A percentile compares a stretch with the other conserved stretches of the same genome.
Evolutionary conservation across 1,284 basidiomycete species (phyloP).

Genomic region (Sphaerobolus stellatus): DNA sequence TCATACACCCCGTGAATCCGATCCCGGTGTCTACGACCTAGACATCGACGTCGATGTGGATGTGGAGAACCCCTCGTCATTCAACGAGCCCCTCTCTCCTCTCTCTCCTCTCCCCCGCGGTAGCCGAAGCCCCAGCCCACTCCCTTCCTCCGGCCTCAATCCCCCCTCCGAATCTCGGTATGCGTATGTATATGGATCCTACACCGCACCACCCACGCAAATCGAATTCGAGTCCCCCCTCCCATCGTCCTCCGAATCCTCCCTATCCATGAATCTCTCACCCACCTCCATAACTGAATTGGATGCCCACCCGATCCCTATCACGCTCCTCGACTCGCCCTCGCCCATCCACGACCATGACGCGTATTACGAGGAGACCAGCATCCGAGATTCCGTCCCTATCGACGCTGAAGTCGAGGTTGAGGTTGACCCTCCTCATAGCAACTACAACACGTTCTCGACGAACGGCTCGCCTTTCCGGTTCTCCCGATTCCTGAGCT

Average conservation of each 20-base stretch:
- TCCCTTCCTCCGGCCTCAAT: neutral
- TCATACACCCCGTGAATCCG: neutral
- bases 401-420: neutral
- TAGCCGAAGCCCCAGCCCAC: neutral
- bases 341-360: too few species aligned
- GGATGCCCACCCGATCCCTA: too few species aligned
- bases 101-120: neutral
- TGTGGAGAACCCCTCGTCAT: neutral
- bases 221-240: neutral
- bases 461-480: neutral
- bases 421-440: neutral
- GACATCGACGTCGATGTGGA: neutral
- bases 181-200: neutral
- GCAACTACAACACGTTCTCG: neutral
- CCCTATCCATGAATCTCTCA: neutral
- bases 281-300: neutral
- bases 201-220: neutral
- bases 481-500: neutral
- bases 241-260: neutral
- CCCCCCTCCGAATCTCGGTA: neutral
- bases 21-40: neutral
- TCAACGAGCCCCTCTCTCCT: neutral
- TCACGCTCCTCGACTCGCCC: too few species aligned
- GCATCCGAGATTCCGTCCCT: too few species aligned
- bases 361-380: too few species aligned